Conservation (phyloP, 306 rosid species). For the Medicago ruthenica region DNA sequence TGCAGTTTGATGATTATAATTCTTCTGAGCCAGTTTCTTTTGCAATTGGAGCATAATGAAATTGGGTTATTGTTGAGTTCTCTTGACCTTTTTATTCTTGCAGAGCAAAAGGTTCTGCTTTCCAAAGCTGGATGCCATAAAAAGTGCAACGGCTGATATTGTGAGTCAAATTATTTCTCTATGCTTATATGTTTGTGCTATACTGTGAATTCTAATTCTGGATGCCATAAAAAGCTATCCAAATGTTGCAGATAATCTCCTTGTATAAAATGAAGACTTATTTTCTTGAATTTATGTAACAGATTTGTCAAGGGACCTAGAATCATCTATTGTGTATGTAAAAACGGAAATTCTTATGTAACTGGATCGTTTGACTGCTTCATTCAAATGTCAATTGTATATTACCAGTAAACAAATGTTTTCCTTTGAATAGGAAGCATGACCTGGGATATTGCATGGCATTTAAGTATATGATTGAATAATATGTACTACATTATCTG, state of each 20-base stretch:
- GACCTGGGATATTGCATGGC: constrained; percentile 1
- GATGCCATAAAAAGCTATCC: too few relatives aligned
- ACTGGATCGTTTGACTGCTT: neutral
- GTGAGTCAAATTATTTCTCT: constrained; percentile 65
- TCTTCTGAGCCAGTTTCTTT: constrained; percentile 14
- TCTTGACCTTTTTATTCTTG: constrained; percentile 42
- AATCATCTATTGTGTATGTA: neutral
- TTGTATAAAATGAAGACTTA: neutral
- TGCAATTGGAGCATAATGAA: constrained; percentile 19
- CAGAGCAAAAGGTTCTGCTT: constrained; percentile 85
- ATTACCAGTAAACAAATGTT: neutral
- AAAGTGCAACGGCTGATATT: constrained; percentile 83
- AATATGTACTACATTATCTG: neutral
- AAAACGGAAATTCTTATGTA: neutral
- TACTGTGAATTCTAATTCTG: neutral
- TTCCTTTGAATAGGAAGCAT: constrained; percentile 25
- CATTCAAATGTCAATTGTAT: neutral
- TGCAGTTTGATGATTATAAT: constrained; percentile 23
- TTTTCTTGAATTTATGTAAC: neutral
- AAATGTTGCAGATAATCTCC: neutral
- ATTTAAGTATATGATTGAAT: neutral
- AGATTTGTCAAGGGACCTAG: neutral
- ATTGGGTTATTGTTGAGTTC: constrained; percentile 20
- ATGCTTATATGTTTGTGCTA: constrained; percentile 12
- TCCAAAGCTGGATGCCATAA: constrained; percentile 89